Evolutionary conservation across 2,329 filamentous ascomycete species (phyloP), one percentile per base, ranked within the genome.

Genomic region (Teratosphaeria gauchensis): DNA sequence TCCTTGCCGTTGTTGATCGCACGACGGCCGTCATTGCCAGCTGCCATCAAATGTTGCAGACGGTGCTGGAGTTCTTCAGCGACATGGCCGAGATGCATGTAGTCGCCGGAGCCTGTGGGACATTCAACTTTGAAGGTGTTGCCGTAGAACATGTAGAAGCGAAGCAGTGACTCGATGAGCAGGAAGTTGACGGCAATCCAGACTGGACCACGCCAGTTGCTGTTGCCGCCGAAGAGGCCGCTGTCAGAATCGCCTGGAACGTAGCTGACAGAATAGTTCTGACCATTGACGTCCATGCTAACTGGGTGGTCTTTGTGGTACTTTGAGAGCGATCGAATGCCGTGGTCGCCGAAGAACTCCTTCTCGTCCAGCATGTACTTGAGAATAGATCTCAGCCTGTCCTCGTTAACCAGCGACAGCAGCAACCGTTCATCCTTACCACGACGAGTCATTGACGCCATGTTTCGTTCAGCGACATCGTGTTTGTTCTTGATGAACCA

Each of bases 101-200:
- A 89, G 60, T 96, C 90, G 51, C 92, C 92, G 21, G 91, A 96
- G 51, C 91, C 91, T 2, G 90, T 94, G 2, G 92, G 92, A 66
- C 94, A 97, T 73, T 97, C 92, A 12, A 97, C 88, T 74, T 95
- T 84, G 69, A 96, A 84, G 16, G 85, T 83, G 60, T 89, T 88
- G 61, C 92, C 92, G 70, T 97, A 96, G 79, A 96, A 97, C 76
- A 97, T 87, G 77, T 90, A 95, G 79, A 95, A 97, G 33, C 92
- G 83, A 68, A 96, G 89, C n/a, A 96, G 82, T 6, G 92, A 92
- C 73, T 97, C 92, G 48, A 97, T 88, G 14, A 97, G 82, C 56
- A 97, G 77, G 76, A 96, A 96, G 75, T 97, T 97, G 76, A 96
- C 91, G 62, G 90, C 94, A 54, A 96, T 81, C 92, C 92, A 97